Evolutionary conservation across 176 grass and related monocot species (phyloP), one percentile per base, ranked within the genome.

Genomic region (Panicum miliaceum): DNA sequence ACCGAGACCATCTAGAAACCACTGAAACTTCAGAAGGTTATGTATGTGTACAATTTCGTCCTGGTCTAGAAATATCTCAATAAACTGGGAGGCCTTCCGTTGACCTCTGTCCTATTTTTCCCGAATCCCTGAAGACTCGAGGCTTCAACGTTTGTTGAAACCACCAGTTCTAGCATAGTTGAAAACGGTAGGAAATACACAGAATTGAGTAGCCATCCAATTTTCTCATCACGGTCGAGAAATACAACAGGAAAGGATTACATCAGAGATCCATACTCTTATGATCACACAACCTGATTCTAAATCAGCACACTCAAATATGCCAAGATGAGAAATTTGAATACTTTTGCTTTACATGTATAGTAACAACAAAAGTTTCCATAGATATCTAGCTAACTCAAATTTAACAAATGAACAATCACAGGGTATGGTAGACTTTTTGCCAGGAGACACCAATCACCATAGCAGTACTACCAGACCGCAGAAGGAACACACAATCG

Each of bases 361-460:
- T 46, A 15, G 1, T 15, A 50, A 60, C 0, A 48, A 50, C 19
- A 65, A 23, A 8, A 53, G 43, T 22, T 41, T 22, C 16, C 16
- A 53, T 38, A 70, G 29, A 77, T 35, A n/a, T 53, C 34, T 25
- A 81, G 13, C 14, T 10, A 50, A 45, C 19, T 57, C 12, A 43
- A 45, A 35, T 67, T 56, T 12, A 67, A 26, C 63, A 68, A 29
- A 71, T n/a, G 37, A 68, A 68, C 27, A 54, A 73, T 45, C 36
- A 42, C 37, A 16, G 18, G 23, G 51, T 19, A 29, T 65, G 61
- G 19, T 5, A 12, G n/a, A 43, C 20, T 73, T 32, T 15, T 27
- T 8, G 26, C 7, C 71, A 53, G 6, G 18, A 52, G 13, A 26
- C 13, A 51, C 8, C 8, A 5, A 57, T 57, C 32, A 37, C 19